Conservation (phyloP, 2,329 filamentous ascomycete species). For the Botryosphaeria agaves region DNA sequence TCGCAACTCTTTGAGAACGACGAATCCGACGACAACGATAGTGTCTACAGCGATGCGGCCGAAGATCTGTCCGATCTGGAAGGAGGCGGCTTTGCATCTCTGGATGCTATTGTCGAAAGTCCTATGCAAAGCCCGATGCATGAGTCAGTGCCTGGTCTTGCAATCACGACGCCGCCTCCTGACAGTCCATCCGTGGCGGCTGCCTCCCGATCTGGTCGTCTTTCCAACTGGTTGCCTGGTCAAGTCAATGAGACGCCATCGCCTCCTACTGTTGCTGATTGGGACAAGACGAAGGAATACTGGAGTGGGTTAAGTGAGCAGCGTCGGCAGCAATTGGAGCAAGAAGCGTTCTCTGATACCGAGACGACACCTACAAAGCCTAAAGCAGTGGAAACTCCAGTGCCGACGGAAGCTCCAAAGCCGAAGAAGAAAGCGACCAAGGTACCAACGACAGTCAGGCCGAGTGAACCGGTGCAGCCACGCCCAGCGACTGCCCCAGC, state of each 20-base stretch:
- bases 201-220: not conserved
- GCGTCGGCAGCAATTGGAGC: constrained; percentile 44
- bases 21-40: constrained; percentile 35
- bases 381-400: constrained; percentile 9
- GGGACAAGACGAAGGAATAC: constrained; percentile 51
- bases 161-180: constrained; percentile 5
- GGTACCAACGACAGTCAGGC: too few species aligned
- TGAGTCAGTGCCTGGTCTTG: constrained; percentile 6
- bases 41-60: constrained; percentile 60
- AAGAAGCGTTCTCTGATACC: constrained; percentile 27
- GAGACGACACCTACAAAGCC: too few species aligned
- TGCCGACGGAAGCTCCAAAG: constrained; percentile 18
- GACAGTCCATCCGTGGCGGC: constrained; percentile 10
- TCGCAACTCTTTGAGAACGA: too few species aligned
- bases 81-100: constrained; percentile 50
- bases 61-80: constrained; percentile 53
- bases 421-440: constrained; percentile 23
- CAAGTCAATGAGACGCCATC: not conserved
- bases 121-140: constrained; percentile 22
- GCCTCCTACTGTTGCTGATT: constrained; percentile 28
- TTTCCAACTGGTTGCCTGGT: constrained; percentile 2
- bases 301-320: constrained; percentile 50
- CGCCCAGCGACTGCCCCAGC: constrained; percentile 2
- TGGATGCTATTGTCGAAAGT: constrained; percentile 53
- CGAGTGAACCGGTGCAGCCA: too few species aligned